phyloP scores from a whole-genome alignment of 2,329 filamentous ascomycete genomes.

The Tolypocladium capitatum region DNA sequence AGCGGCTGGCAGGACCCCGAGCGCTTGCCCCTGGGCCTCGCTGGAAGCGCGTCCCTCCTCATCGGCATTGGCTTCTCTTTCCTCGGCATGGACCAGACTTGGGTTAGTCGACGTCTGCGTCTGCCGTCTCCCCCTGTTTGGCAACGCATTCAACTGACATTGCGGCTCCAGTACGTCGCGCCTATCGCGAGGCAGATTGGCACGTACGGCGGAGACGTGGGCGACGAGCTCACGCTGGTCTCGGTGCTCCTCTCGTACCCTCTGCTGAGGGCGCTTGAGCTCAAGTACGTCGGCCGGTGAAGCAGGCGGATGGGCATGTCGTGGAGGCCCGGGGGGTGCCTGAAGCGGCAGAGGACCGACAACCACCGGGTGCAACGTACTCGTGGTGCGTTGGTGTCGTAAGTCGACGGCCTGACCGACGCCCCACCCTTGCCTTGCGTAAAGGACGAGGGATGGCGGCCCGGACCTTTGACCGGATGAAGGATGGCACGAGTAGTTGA shows the following conservation, averaged over 20 bases:
- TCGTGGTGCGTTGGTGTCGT: too few species aligned
- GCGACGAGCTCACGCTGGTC: slow-evolving; percentile 2
- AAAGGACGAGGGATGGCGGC: too few species aligned
- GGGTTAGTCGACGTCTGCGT: slow-evolving; percentile 1
- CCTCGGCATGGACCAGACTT: slow-evolving; percentile 9
- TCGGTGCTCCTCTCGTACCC: slow-evolving; percentile 1
- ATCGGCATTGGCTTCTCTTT: slow-evolving; percentile 4
- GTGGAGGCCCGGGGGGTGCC: neutral
- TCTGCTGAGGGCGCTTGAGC: slow-evolving; percentile 1
- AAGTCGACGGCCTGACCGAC: too few species aligned
- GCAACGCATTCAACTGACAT: neutral
- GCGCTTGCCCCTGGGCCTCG: neutral
- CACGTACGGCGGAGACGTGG: slow-evolving; percentile 3
- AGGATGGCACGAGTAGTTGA: too few species aligned
- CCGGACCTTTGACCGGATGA: too few species aligned
- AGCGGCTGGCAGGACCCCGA: neutral
- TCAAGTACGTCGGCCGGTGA: slow-evolving; percentile 1
- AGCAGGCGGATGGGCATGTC: neutral
- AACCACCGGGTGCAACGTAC: too few species aligned
- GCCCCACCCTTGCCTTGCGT: too few species aligned
- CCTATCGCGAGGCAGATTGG: slow-evolving; percentile 4
- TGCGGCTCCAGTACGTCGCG: neutral
- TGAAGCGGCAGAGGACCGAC: too few species aligned
- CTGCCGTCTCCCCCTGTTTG: neutral
- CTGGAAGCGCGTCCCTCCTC: neutral